Evolutionary conservation across 345 rosid genomes (phyloP), one percentile per base, ranked within the genome.

Genomic region (Angophora floribunda): DNA sequence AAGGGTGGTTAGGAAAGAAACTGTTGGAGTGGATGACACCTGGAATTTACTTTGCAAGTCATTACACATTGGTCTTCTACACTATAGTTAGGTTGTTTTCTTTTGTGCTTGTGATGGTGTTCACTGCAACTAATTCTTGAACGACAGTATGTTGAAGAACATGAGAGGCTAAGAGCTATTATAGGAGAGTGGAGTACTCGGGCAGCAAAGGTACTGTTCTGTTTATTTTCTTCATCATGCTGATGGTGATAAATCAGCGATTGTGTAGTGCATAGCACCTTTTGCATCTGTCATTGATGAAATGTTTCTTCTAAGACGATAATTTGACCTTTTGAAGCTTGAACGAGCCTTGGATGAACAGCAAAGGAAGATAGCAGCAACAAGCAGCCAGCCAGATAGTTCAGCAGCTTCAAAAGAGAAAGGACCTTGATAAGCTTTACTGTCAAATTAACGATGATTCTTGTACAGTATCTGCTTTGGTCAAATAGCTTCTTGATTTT

Each of bases 151-250:
- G 95, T 96, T 50, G 98, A 96, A 92, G 99, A 97, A 93, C 96
- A 96, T 78, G 99, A 96, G 92, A 95, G 99, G 90, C 93, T 96
- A 44, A 94, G 99, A 90, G 98, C 98, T 49, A 96, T 97, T 36
- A 89, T 97, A 87, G 96, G 98, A 86, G 98, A 97, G 93, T 97
- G 98, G 99, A 97, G 99, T 86, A 88, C 96, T 65, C 91, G 96
- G 24, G 98, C 99, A 70, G 99, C 99, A 9, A 97, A 96, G 97
- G 99, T 97, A 94, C 89, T 36, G 1, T 28, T 26, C 41, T 61
- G 75, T 75, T 75, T 75, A 21, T 88, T 0, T 49, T 15, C 26
- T 75, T 75, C 49, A 75, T 41, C 49, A 75, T 75, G 82, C 82
- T 12, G 45, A 36, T 75, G 82, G 24, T 75, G 17, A 41, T 75